These are phyloP conservation scores for Magnolia kwangsiensis DNA, from an alignment of 164 flowering plant genomes.

Conservation along the genomic window DNA sequence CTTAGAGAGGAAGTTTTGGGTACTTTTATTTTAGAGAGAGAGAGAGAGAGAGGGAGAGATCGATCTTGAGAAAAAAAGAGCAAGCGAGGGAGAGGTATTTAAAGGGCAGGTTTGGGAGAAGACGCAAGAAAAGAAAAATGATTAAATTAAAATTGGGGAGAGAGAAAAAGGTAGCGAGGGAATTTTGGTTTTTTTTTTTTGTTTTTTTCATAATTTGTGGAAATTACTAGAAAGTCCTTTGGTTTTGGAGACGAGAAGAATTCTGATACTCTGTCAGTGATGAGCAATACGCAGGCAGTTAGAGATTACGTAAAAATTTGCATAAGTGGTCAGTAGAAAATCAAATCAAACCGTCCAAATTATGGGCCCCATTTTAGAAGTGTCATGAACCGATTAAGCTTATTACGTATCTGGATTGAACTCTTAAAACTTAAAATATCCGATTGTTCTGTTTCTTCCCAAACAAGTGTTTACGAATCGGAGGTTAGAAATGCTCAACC, in stretches of 20 bases:
- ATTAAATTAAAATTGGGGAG: neutral
- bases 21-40: neutral
- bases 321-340: too few relatives aligned
- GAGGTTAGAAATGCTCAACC: too few relatives aligned
- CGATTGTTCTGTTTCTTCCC: too few relatives aligned
- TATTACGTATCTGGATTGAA: too few relatives aligned
- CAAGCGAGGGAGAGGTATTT: constrained; percentile 9
- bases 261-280: neutral
- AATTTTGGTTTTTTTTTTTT: neutral
- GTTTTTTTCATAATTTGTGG: neutral
- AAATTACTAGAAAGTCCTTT: constrained; percentile 3
- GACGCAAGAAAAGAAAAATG: neutral
- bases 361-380: too few relatives aligned
- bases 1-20: constrained; percentile 5
- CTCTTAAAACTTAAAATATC: too few relatives aligned
- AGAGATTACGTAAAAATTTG: neutral
- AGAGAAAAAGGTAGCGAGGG: neutral
- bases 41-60: constrained; percentile 6
- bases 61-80: neutral
- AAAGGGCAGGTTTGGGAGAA: constrained; percentile 9
- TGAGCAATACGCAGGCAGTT: neutral
- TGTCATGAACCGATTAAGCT: too few relatives aligned
- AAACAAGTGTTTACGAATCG: too few relatives aligned
- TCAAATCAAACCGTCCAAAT: too few relatives aligned
- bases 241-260: neutral